Conservation (phyloP, 768 basidiomycete species). For the Porpolomopsis calyptriformis region DNA sequence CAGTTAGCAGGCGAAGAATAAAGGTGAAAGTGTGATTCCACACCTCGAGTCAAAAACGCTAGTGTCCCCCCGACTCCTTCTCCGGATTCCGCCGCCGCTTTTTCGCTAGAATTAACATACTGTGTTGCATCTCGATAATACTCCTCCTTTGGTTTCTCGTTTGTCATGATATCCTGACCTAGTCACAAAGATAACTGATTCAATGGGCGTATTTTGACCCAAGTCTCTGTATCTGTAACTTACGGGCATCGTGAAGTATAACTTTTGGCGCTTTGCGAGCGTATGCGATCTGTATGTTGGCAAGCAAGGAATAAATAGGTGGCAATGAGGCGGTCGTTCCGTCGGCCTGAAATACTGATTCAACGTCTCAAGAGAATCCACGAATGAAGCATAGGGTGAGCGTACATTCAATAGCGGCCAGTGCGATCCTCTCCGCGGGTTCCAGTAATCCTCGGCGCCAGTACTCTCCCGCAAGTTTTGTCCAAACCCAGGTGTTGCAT, state of each 20-base stretch:
- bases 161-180: conserved; percentile 58
- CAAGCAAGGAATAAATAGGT: conserved; percentile 72
- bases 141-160: conserved; percentile 54
- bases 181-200: background rate
- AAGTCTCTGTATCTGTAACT: conserved; percentile 21
- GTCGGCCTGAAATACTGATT: conserved; percentile 41
- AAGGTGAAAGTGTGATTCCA: conserved; percentile 9
- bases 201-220: background rate
- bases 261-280: conserved; percentile 80
- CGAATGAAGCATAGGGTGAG: conserved; percentile 8
- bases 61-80: conserved; percentile 46
- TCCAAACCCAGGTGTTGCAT: conserved; percentile 68
- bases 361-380: conserved; percentile 10
- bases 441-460: conserved; percentile 69
- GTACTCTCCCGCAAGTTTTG: conserved; percentile 78
- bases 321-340: conserved; percentile 43
- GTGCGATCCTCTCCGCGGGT: conserved; percentile 68
- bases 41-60: conserved; percentile 59
- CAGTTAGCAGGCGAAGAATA: background rate
- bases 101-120: conserved; percentile 52
- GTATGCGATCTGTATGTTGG: conserved; percentile 73
- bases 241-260: conserved; percentile 62
- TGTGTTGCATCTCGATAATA: conserved; percentile 61
- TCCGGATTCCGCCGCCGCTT: conserved; percentile 45
- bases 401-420: conserved; percentile 57